These are phyloP conservation scores for Arachis stenosperma DNA, from an alignment of 306 rosid genomes.

Conservation along the genomic window DNA sequence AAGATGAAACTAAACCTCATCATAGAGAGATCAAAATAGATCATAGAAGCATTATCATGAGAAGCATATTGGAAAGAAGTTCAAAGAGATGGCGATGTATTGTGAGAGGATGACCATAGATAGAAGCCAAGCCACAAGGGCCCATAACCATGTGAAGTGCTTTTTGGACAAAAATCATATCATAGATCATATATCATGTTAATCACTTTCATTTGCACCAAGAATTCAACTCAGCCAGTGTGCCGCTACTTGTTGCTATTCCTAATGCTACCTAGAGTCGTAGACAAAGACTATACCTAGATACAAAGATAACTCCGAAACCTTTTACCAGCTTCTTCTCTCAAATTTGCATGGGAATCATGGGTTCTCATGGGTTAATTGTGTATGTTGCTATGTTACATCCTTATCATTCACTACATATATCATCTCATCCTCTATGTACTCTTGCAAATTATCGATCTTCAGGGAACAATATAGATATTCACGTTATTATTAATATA, in stretches of 20 bases:
- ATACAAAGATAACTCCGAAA: slow-evolving; percentile 13
- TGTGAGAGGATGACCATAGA: neutral
- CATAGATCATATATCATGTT: slow-evolving; percentile 19
- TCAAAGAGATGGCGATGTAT: neutral
- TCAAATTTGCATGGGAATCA: slow-evolving; percentile 22
- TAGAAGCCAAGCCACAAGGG: slow-evolving; percentile 5
- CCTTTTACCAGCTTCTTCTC: slow-evolving; percentile 10
- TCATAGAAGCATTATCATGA: neutral
- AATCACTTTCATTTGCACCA: slow-evolving; percentile 26
- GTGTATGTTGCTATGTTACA: neutral
- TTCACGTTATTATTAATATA: neutral
- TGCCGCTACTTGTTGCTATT: slow-evolving; percentile 17
- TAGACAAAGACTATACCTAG: neutral
- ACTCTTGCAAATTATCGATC: neutral
- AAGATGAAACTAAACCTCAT: neutral
- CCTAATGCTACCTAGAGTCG: neutral
- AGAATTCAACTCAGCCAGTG: neutral
- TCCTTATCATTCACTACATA: slow-evolving; percentile 4
- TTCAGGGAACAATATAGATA: slow-evolving; percentile 1
- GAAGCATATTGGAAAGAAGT: slow-evolving; percentile 1
- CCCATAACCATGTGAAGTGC: slow-evolving; percentile 46
- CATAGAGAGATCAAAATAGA: slow-evolving; percentile 2
- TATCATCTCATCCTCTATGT: slow-evolving; percentile 3
- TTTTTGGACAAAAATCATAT: neutral
- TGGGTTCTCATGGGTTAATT: slow-evolving; percentile 23